Base-by-base conservation (phyloP, 2,329 filamentous ascomycete species). In the Beauveria medogensis region DNA sequence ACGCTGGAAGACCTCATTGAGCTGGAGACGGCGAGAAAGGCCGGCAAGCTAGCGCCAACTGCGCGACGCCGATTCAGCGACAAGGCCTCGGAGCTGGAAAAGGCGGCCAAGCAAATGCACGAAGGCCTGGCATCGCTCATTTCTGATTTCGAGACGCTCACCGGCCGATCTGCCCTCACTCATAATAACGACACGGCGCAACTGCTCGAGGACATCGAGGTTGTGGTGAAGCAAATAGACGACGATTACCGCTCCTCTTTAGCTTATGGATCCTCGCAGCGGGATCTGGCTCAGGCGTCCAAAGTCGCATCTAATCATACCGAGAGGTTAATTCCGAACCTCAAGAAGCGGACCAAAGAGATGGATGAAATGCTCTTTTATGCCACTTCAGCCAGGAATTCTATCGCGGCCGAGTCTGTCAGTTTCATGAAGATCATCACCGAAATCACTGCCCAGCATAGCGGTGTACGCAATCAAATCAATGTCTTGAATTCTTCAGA, bases 361-460 rank as follows among this genome's bases (percentile, higher is more conserved):
- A 85, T 88, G 83, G 79, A 84, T 64, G 82, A 80, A 2, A 79
- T 87, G 73, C 71, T 83, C 51, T 78, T 77, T 37, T 81, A 82
- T 66, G 82, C 82, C 12, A 84, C 83, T 1, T 81, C 88, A 63
- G 80, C 85, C 61, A 87, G 90, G 64, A 92, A 92, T 68, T 75
- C 77, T 12, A 82, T 89, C 51, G 86, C 87, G 22, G 77, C 80
- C 34, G 83, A 86, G 55, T 86, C 87, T 22, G 77, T 90, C 26
- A 81, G 80, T 43, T 88, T 91, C 67, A 94, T 97, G 89, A 89
- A 89, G 64, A 85, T 81, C 6, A 91, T 97, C 63, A 90, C 92
- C 6, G 81, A 84, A 3, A 87, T 97, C 65, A 93, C 95, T 60
- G 86, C 86, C 5, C 78, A 88, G 37, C 87, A 95, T 64, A 84